These are phyloP conservation scores for Ceratocystis cubensis DNA, from an alignment of 2,329 filamentous ascomycete species.

Conservation along the genomic window DNA sequence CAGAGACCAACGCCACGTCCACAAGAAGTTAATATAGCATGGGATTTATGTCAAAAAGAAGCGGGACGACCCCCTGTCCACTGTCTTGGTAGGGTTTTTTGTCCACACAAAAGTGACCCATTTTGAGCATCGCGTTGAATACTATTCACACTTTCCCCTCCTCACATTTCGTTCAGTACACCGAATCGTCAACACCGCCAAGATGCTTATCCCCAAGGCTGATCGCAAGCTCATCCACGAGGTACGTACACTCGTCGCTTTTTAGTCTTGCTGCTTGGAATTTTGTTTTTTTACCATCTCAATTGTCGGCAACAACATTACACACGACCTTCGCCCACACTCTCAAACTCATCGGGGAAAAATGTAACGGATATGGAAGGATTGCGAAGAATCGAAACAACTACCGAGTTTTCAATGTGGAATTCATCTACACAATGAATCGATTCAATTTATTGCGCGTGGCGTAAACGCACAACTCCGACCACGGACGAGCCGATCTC, in stretches of 20 bases:
- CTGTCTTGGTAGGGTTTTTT: conserved; percentile 33
- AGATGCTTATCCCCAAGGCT: conserved; percentile 98
- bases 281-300: conserved; percentile 7
- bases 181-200: conserved; percentile 32
- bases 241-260: conserved; percentile 30
- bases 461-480: neutral
- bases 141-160: conserved; percentile 22
- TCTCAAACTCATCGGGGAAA: too few relatives aligned
- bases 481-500: conserved; percentile 13
- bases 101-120: conserved; percentile 35
- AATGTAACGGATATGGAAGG: conserved; percentile 15
- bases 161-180: conserved; percentile 21
- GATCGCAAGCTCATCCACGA: conserved; percentile 99
- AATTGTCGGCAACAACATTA: neutral
- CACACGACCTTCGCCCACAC: too few relatives aligned
- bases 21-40: conserved; percentile 19
- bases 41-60: conserved; percentile 12
- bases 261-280: conserved; percentile 14
- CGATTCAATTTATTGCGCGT: neutral
- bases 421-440: neutral
- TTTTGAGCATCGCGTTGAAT: conserved; percentile 30
- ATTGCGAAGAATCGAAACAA: neutral
- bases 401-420: neutral
- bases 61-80: conserved; percentile 19
- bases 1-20: conserved; percentile 17